Evolutionary conservation across 1,139 yeast species (phyloP), one percentile per base, ranked within the genome.

Genomic region (Yamadazyma atmosphaerica): DNA sequence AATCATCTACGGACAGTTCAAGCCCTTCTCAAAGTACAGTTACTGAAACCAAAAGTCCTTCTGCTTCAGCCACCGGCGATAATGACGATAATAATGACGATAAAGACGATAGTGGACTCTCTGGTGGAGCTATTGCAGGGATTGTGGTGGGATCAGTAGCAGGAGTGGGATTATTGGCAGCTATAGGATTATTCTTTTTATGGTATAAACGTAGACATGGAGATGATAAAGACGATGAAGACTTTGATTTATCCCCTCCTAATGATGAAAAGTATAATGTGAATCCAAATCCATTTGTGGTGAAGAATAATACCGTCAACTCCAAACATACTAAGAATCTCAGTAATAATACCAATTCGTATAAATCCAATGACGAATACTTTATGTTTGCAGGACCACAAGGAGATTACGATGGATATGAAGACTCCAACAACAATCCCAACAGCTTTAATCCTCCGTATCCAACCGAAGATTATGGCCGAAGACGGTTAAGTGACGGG

Each of bases 81-180:
- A 27, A 36, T 24, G 14, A 32, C 13, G 25, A 51, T 14, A 21
- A 28, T 18, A 32, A 43, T 24, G 34, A 37, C 35, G 30, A 35
- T 12, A 24, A 39, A 2, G 22, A 31, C 17, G 22, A 18, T 10
- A 31, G 50, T 8, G 52, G 64, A 9, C 45, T 79, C 28, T 69
- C 80, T 5, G 72, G 75, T 5, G 92, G 92, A 16, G 83, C 83
- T n/a, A 81, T 82, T 46, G 89, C 84, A 1, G 90, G 89, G 34
- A 77, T 81, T 10, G 86, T 78, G 1, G 71, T 83, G 35, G 89
- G 89, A n/a, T 65, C 72, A 1, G 64, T 82, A 1, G 68, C 67
- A 5, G 88, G 86, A 33, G 69, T 68, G 0, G 52, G 67, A 2
- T 25, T 72, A 4, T 37, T 78, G 14, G 63, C 62, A 0, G 60